Base-by-base conservation (phyloP, 331 rosid species). In the Ulmus americana region DNA sequence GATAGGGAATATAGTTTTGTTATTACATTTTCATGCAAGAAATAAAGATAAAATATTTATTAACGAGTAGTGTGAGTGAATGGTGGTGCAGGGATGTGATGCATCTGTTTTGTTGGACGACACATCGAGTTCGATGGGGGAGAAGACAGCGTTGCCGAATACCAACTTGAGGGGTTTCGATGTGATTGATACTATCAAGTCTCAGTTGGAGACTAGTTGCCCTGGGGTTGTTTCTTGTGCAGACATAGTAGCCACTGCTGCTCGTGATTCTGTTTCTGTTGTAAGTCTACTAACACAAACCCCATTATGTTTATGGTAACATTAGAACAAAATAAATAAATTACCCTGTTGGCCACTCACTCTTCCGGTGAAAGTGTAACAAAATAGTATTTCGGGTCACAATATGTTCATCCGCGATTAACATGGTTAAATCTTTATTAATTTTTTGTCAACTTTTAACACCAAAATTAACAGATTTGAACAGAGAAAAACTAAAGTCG, bases 211-310 rank as follows among this genome's bases (percentile, higher is more conserved):
- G 68, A 68, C 52, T 49, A 39, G 65, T 62, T 91, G 97, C 70
- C 95, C 97, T 0, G 88, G 90, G 38, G 58, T 78, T 47, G 91
- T 91, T 76, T 91, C 97, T 10, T 91, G 96, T 55, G 90, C 96
- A 1, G 97, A 91, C 73, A 91, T 91, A 69, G 58, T 91, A 22
- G 77, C 95, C 49, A 79, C 84, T 56, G 82, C 88, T 52, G 90
- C 97, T 11, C 96, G 95, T 8, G 97, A 91, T 59, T 59, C 90
- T 40, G 94, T 84, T 67, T 69, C 56, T 11, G 38, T 69, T 0
- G 96, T 88, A 78, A 76, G 86, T 28, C 35, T 28, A 0, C 35
- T 28, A 28, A 28, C 3, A 28, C 35, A 28, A 28, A 3, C 35
- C 35, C 35, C 35, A 2, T 28, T 28, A 28, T 28, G 35, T 28